Percentiles rank a stretch among this genome's conserved stretches.
phyloP scores from a whole-genome alignment of 1,139 yeast species.

The Saccharomyces pastorianus region DNA sequence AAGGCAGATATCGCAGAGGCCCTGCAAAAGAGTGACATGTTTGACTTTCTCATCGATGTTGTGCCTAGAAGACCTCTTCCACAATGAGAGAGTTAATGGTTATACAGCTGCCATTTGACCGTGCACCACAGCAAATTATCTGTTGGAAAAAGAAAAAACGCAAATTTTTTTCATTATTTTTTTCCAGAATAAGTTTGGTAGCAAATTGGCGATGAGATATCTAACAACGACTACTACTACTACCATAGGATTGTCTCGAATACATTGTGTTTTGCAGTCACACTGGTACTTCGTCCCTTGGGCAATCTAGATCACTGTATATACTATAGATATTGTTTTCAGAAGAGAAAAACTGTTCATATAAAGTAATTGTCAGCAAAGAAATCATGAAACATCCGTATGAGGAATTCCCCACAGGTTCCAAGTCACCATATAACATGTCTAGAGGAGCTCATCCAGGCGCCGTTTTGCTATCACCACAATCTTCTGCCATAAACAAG shows the following conservation, averaged over 20 bases:
- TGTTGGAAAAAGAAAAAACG: neutral
- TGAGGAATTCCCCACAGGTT: constrained; percentile 4
- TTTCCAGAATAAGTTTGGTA: neutral
- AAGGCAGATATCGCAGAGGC: constrained; percentile 95
- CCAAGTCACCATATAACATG: constrained; percentile 2
- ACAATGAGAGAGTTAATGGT: neutral
- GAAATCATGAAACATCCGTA: neutral
- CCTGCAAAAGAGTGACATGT: constrained; percentile 89
- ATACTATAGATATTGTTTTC: neutral
- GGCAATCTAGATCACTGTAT: neutral
- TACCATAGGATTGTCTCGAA: neutral
- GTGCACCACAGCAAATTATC: neutral
- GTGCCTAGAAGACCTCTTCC: constrained; percentile 53
- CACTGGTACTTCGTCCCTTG: neutral
- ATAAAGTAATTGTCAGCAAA: neutral
- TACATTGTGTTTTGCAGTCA: neutral
- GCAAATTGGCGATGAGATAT: neutral
- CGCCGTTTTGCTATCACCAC: constrained; percentile 33
- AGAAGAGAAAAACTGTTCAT: neutral
- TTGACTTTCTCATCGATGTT: constrained; percentile 89
- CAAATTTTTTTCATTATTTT: neutral
- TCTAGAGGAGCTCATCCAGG: constrained; percentile 33
- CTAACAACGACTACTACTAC: neutral
- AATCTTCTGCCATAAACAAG: constrained; percentile 19
- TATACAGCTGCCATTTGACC: neutral